Percentiles rank a stretch among this genome's conserved stretches.
Evolutionary conservation across 2,329 filamentous ascomycete genomes (phyloP).

Genomic region (Emydomyces testavorans): DNA sequence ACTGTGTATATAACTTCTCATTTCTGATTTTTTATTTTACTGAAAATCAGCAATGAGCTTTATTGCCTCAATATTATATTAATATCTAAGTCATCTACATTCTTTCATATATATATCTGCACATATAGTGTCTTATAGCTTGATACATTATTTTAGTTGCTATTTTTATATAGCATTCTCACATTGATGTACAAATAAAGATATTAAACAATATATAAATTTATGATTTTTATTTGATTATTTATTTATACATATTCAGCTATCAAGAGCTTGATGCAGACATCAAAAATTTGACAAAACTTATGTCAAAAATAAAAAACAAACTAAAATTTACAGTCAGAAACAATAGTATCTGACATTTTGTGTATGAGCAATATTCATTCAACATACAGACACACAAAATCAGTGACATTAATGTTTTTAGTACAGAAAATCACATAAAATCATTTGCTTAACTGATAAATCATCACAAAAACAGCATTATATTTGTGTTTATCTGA

Average conservation of each 20-base stretch:
- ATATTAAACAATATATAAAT: too few relatives aligned
- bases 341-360: not conserved
- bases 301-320: not conserved
- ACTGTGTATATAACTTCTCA: too few relatives aligned
- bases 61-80: too few relatives aligned
- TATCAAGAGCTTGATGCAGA: not conserved
- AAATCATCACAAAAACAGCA: not conserved
- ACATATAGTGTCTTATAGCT: too few relatives aligned
- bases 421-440: not conserved
- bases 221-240: not conserved
- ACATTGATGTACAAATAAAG: too few relatives aligned
- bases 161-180: too few relatives aligned
- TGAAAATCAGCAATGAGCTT: too few relatives aligned
- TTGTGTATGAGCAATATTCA: not conserved
- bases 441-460: not conserved
- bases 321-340: not conserved
- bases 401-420: not conserved
- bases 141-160: too few relatives aligned
- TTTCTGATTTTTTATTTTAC: too few relatives aligned
- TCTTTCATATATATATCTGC: too few relatives aligned
- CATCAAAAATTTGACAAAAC: not conserved
- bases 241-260: not conserved
- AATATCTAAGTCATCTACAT: too few relatives aligned
- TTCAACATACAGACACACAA: not conserved
- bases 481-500: too few relatives aligned